Conservation (phyloP, 2,329 filamentous ascomycete species). For the Didymella keratinophila region DNA sequence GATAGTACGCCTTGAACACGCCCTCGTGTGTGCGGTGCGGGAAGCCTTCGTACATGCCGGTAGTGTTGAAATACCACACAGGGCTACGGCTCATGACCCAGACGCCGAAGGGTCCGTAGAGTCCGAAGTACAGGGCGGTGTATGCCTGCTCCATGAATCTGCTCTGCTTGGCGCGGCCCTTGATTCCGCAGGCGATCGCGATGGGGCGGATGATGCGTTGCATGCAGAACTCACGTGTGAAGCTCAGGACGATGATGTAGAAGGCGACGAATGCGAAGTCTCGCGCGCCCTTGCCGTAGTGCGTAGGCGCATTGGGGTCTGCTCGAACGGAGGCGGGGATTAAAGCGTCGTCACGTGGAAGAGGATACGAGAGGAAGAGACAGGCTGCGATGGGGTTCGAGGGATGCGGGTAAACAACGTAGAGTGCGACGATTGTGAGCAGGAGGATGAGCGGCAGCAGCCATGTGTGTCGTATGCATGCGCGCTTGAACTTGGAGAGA, state of each 20-base stretch:
- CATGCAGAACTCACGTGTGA: constrained; percentile 96
- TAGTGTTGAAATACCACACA: constrained; percentile 95
- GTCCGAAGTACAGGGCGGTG: constrained; percentile 86
- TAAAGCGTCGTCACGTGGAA: constrained; percentile 60
- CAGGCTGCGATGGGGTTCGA: constrained; percentile 82
- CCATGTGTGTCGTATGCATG: constrained; percentile 65
- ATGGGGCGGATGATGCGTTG: constrained; percentile 83
- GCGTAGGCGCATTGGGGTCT: constrained; percentile 53
- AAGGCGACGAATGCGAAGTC: constrained; percentile 89
- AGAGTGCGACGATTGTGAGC: constrained; percentile 69
- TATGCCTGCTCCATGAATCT: constrained; percentile 98
- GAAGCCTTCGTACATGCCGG: constrained; percentile 87
- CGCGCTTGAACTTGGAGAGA: constrained; percentile 56
- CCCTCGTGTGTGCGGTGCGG: constrained; percentile 83
- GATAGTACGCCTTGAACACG: constrained; percentile 92
- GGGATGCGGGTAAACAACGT: constrained; percentile 76
- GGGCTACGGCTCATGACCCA: constrained; percentile 92
- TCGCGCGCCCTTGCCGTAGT: constrained; percentile 89
- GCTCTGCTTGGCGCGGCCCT: constrained; percentile 77
- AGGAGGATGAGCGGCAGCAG: constrained; percentile 74
- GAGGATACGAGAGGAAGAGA: constrained; percentile 88
- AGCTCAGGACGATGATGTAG: constrained; percentile 88
- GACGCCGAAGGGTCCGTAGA: constrained; percentile 83
- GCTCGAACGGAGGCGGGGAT: constrained; percentile 44
- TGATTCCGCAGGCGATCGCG: constrained; percentile 73